Base-by-base conservation (phyloP, 129 eudicot species). In the Helichrysum umbraculigerum region DNA sequence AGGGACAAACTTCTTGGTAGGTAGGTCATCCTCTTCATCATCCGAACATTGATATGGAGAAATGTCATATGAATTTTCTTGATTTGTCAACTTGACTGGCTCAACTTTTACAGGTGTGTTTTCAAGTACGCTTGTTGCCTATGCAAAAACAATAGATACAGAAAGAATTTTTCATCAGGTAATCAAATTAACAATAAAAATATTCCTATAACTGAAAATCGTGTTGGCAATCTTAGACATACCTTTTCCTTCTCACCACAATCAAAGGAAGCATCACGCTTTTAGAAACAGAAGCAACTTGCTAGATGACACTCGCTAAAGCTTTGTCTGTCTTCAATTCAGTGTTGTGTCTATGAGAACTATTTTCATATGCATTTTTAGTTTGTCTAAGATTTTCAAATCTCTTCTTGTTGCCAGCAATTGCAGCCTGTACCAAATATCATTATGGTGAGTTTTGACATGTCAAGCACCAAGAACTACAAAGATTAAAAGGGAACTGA, bases 31-130 rank as follows among this genome's bases (percentile, higher is more conserved):
- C 50, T 85, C 92, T 30, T 93, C 96, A 7, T 92, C 96, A 67
- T 88, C 92, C 68, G 93, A 88, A 84, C 87, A 79, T 60, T 87
- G 97, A 71, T 91, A 95, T 30, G 99, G 99, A 47, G 99, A 95
- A 74, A 95, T 87, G 35, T 95, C 99, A 73, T 95, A 95, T 39
- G 97, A 89, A 65, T 61, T 77, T 81, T 88, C 96, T 68, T 9
- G 83, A 76, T 68, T 66, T 7, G 82, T 87, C 74, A 69, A 57
- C 64, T 33, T 65, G 37, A 71, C 73, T 17, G 73, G 5, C 22
- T 72, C 70, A 76, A 70, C 82, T 25, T 42, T 82, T 71, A 59
- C 74, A 42, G 84, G 76, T 58, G 93, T 80, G 42, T 22, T 84
- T 57, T 85, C 83, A 71, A 64, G 67, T 50, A 81, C 20, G 60